A percentile compares a stretch with the other conserved stretches of the same genome.
phyloP scores from a whole-genome alignment of 306 rosid species.

The Urtica urens region DNA sequence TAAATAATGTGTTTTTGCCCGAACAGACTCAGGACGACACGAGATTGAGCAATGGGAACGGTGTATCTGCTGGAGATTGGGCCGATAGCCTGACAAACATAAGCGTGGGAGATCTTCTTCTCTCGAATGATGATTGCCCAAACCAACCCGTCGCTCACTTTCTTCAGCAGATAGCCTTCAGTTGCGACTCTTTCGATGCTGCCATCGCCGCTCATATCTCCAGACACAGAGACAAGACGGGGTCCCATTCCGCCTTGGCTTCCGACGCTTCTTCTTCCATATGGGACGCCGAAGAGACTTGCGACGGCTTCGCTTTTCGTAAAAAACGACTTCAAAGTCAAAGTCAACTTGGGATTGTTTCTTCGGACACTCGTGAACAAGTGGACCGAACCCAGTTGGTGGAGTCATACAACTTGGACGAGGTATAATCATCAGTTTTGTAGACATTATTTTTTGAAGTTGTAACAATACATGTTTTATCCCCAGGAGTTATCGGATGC shows the following conservation, averaged over 20 bases:
- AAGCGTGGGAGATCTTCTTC: conserved; percentile 77
- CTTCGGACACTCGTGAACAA: conserved; percentile 30
- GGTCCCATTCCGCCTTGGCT: conserved; percentile 38
- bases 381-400: conserved; percentile 25
- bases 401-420: conserved; percentile 29
- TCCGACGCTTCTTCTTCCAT: conserved; percentile 70
- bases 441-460: neutral
- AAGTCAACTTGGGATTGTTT: conserved; percentile 29
- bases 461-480: conserved; percentile 12
- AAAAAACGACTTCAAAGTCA: conserved; percentile 31
- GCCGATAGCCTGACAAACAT: conserved; percentile 96
- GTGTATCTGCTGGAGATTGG: conserved; percentile 81
- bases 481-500: conserved; percentile 41
- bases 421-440: conserved; percentile 26
- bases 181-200: conserved; percentile 96
- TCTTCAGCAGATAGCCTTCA: conserved; percentile 71
- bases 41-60: conserved; percentile 43
- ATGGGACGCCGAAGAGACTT: conserved; percentile 95
- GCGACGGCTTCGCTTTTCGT: conserved; percentile 78
- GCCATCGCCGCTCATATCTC: conserved; percentile 96
- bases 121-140: conserved; percentile 35
- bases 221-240: conserved; percentile 55
- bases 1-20: neutral
- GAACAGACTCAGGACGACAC: conserved; percentile 47
- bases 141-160: conserved; percentile 36